A percentile compares a stretch with the other conserved stretches of the same genome.
These are phyloP conservation scores for Cladosporium sp. DNA, from an alignment of 2,329 filamentous ascomycete species.

Conservation along the genomic window DNA sequence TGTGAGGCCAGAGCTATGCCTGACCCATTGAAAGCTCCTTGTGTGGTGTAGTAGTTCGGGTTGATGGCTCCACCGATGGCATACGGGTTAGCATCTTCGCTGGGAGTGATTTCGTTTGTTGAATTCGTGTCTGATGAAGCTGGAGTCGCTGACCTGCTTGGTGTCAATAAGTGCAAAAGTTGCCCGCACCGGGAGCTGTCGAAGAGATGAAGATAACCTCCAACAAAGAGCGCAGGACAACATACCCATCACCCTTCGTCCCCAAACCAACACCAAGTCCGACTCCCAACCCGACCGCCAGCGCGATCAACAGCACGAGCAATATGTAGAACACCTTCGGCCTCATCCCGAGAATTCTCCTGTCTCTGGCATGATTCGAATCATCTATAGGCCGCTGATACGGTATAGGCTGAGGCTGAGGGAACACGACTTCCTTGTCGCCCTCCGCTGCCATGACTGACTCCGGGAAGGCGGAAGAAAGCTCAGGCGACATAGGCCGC, in stretches of 20 bases:
- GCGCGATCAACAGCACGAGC: conserved; percentile 23
- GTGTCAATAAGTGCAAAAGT: neutral
- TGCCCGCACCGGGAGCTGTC: too few relatives aligned
- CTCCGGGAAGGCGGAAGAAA: conserved; percentile 24
- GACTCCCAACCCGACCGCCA: conserved; percentile 32
- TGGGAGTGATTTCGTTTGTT: conserved; percentile 1
- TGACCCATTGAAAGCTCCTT: conserved; percentile 45
- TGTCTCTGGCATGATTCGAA: conserved; percentile 7
- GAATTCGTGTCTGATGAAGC: neutral
- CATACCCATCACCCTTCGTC: conserved; percentile 25
- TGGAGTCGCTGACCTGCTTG: neutral
- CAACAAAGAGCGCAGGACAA: neutral
- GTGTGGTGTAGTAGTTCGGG: conserved; percentile 35
- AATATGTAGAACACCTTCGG: conserved; percentile 19
- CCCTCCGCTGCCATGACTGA: conserved; percentile 23
- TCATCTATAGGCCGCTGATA: conserved; percentile 13
- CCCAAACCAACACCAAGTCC: conserved; percentile 37
- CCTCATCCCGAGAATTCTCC: conserved; percentile 20
- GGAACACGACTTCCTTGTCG: conserved; percentile 27
- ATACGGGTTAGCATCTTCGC: conserved; percentile 18
- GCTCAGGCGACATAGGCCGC: conserved; percentile 21
- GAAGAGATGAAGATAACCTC: too few relatives aligned
- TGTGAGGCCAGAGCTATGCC: conserved; percentile 44
- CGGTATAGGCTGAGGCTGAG: conserved; percentile 14
- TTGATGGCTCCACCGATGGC: conserved; percentile 38